phyloP scores from a whole-genome alignment of 163 green algal species.

The Volvox carteri region DNA sequence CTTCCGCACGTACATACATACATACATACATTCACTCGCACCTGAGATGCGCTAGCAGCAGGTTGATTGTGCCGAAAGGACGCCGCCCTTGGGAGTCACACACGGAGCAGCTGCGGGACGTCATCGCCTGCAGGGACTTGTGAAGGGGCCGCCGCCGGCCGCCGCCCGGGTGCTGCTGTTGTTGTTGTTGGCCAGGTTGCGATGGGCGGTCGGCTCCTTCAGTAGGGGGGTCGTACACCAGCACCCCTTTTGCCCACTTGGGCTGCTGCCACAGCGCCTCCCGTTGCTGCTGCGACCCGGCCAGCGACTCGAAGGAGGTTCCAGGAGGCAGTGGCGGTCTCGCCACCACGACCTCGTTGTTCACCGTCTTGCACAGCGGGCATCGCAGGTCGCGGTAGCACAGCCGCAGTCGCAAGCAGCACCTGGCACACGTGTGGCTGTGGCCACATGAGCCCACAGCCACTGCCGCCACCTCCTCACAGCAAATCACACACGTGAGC shows the following conservation, averaged over 20 bases:
- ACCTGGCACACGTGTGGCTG: constrained; percentile 69
- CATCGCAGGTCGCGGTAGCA: constrained; percentile 77
- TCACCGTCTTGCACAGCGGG: constrained; percentile 81
- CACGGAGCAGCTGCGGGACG: constrained; percentile 65
- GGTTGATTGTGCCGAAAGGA: constrained; percentile 62
- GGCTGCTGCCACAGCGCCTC: constrained; percentile 59
- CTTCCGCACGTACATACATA: too few relatives aligned
- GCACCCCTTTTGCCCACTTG: constrained; percentile 67
- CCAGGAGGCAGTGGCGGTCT: constrained; percentile 14
- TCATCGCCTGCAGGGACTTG: constrained; percentile 65
- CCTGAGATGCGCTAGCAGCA: constrained; percentile 71
- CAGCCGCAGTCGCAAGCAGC: constrained; percentile 79
- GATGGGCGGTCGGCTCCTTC: background rate
- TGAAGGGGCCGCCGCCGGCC: constrained; percentile 1
- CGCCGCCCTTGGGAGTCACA: constrained; percentile 65
- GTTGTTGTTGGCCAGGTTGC: background rate
- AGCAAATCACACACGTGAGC: constrained; percentile 49
- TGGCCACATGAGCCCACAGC: constrained; percentile 61
- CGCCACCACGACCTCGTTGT: constrained; percentile 64
- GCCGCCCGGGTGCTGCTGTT: background rate
- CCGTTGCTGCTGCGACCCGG: background rate
- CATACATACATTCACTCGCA: too few relatives aligned
- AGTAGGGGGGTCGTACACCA: constrained; percentile 18
- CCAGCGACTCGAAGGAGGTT: constrained; percentile 1
- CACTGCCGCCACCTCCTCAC: constrained; percentile 57